phyloP scores from a whole-genome alignment of 306 rosid species.

The Luffa aegyptiaca region DNA sequence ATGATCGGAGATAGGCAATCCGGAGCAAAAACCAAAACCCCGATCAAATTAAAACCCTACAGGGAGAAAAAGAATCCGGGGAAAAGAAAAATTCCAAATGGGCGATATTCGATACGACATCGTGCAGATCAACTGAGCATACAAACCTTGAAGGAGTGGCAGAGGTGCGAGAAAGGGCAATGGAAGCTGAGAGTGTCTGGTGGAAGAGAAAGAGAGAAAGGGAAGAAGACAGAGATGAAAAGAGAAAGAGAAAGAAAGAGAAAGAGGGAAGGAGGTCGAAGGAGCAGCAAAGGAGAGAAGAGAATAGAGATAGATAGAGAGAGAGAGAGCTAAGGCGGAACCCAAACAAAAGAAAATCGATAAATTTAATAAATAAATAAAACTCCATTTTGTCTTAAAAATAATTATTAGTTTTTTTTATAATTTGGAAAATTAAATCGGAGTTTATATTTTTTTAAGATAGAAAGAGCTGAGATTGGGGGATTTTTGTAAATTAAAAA shows the following conservation, averaged over 20 bases:
- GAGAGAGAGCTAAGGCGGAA: constrained; percentile 33
- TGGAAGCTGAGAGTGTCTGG: constrained; percentile 52
- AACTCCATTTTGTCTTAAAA: background rate
- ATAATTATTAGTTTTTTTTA: background rate
- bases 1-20: constrained; percentile 39
- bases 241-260: constrained; percentile 15
- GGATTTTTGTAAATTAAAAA: background rate
- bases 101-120: constrained; percentile 12
- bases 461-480: background rate
- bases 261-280: constrained; percentile 23
- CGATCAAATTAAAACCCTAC: constrained; percentile 42
- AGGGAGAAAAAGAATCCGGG: background rate
- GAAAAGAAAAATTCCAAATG: background rate
- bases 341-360: constrained; percentile 30
- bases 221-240: constrained; percentile 5
- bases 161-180: constrained; percentile 41
- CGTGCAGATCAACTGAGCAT: constrained; percentile 45
- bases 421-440: background rate
- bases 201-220: constrained; percentile 11
- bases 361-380: background rate
- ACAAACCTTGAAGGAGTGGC: constrained; percentile 60
- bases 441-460: background rate
- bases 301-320: constrained; percentile 18
- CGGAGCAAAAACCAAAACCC: constrained; percentile 10
- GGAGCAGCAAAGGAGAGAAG: constrained; percentile 31